These are phyloP conservation scores for Penicillium canescens DNA, from an alignment of 495 filamentous ascomycete genomes.

Conservation along the genomic window DNA sequence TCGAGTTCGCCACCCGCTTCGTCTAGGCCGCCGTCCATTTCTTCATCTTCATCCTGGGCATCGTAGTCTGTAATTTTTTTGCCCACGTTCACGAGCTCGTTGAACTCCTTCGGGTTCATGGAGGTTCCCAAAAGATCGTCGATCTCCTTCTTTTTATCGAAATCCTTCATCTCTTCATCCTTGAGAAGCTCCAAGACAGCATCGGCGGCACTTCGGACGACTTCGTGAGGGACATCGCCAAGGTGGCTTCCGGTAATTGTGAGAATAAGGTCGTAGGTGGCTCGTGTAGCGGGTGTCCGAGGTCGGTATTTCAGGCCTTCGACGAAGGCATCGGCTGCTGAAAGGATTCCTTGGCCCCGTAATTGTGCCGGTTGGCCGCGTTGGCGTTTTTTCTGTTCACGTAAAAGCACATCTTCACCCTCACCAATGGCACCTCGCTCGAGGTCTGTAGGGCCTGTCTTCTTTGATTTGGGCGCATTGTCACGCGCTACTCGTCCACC, in stretches of 20 bases:
- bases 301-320: slow-evolving; percentile 88
- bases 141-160: slow-evolving; percentile 97
- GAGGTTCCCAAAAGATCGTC: slow-evolving; percentile 85
- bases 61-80: slow-evolving; percentile 99
- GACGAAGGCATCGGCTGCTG: slow-evolving; percentile 80
- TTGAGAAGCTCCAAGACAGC: slow-evolving; percentile 89
- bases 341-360: slow-evolving; percentile 78
- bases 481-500: slow-evolving; percentile 80
- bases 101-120: slow-evolving; percentile 89
- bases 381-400: slow-evolving; percentile 87
- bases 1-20: slow-evolving; percentile 75
- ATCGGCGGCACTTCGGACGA: slow-evolving; percentile 94
- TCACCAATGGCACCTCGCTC: slow-evolving; percentile 80
- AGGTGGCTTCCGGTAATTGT: slow-evolving; percentile 86
- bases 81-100: slow-evolving; percentile 91
- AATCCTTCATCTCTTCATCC: slow-evolving; percentile 93
- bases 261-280: slow-evolving; percentile 93
- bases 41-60: slow-evolving; percentile 93
- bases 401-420: slow-evolving; percentile 81
- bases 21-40: slow-evolving; percentile 67
- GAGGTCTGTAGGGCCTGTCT: slow-evolving; percentile 62
- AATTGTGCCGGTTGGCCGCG: slow-evolving; percentile 68
- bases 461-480: slow-evolving; percentile 74
- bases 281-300: slow-evolving; percentile 85
- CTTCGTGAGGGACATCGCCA: slow-evolving; percentile 89